Base-by-base conservation (phyloP, 2,329 filamentous ascomycete species). In the Arthrinium phaeospermum region DNA sequence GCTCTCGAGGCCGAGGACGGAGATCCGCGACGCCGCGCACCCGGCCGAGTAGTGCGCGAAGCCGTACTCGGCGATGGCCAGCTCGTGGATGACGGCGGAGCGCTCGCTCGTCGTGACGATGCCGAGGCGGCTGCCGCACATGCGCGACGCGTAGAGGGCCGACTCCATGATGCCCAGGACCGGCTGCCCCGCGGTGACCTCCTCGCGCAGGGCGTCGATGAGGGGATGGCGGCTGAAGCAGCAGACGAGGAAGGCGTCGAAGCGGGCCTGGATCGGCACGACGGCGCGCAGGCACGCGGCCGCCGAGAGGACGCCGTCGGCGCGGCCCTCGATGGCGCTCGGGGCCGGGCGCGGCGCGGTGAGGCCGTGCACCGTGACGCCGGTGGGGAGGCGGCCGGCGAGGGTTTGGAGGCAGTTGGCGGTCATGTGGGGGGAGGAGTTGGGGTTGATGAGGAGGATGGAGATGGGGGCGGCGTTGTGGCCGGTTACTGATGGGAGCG, bases 371-470 rank as follows among this genome's bases (percentile, higher is more conserved):
- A 89, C 81, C 45, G 81, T 81, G 67, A 88, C 84, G 73, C 86
- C 81, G 6, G 84, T 80, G 1, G 87, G 85, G 0, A 89, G 79
- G 19, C 83, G 85, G 0, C 81, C 77, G 37, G 79, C 72, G 19
- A 87, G 77, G 67, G 83, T 84, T 16, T 80, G 78, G 0, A 89
- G 78, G 77, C 86, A 88, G 57, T 83, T 84, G 46, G 87, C 81
- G 30, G 90, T 91, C 88, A 91, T 91, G 69, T 84, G 83, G 74
- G 81, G 75, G 0, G 87, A 89, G 14, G 88, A 90, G 79, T 91
- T 91, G 27, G 90, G 90, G 77, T 92, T 91, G 82, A 91, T 89
- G 74, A 91, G 82, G 51, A 91, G 84, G 72, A 91, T 87, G 71
- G 76, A 81, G 73, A 80, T 81, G 34, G 73, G 72, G 72, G 68